These are phyloP conservation scores for Ceratocystis smalleyi DNA, from an alignment of 2,329 filamentous ascomycete species.

Conservation along the genomic window DNA sequence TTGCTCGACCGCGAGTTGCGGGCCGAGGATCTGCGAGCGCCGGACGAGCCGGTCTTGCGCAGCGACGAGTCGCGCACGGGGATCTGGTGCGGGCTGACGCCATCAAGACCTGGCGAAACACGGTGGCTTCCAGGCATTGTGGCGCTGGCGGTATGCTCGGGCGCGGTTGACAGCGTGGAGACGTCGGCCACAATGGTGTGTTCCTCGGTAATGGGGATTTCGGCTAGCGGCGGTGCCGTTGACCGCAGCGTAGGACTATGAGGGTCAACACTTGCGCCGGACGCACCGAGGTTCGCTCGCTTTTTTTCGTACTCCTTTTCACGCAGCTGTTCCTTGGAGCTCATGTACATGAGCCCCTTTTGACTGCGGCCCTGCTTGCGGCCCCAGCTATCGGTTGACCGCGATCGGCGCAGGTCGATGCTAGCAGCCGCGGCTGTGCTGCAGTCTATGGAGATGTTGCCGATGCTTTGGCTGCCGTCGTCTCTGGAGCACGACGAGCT, in stretches of 20 bases:
- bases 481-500: conserved; percentile 40
- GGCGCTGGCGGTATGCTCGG: not conserved
- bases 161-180: not conserved
- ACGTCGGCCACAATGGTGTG: conserved; percentile 24
- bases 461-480: conserved; percentile 47
- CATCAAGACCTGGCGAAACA: conserved; percentile 22
- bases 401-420: conserved; percentile 36
- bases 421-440: conserved; percentile 26
- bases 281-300: conserved; percentile 31
- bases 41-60: conserved; percentile 36
- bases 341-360: conserved; percentile 56
- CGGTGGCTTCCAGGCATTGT: not conserved
- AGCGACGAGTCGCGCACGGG: conserved; percentile 55
- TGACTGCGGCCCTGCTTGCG: conserved; percentile 38
- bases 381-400: conserved; percentile 48
- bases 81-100: conserved; percentile 37
- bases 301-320: conserved; percentile 48
- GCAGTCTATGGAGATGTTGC: conserved; percentile 48
- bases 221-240: conserved; percentile 25
- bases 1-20: conserved; percentile 34
- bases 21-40: conserved; percentile 37
- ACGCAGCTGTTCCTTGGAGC: conserved; percentile 50
- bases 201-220: conserved; percentile 42
- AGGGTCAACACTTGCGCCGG: conserved; percentile 26
- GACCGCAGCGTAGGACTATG: conserved; percentile 24